A percentile compares a stretch with the other conserved stretches of the same genome.
These are phyloP conservation scores for Populus hybrid DNA, from an alignment of 441 rosid genomes.

Conservation along the genomic window DNA sequence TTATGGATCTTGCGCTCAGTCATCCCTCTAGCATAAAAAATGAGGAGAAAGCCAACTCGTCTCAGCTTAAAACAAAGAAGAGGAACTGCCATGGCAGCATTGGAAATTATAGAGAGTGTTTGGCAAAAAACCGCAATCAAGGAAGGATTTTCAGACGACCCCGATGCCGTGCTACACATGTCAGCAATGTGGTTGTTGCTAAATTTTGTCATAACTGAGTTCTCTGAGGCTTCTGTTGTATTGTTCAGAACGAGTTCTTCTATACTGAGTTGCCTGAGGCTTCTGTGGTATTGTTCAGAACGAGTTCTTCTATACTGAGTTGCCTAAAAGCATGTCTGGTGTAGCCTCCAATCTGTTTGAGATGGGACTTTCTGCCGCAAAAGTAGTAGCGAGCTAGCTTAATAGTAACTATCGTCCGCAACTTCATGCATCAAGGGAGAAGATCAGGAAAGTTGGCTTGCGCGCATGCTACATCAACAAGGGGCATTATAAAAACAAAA, in stretches of 20 bases:
- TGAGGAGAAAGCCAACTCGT: slow-evolving; percentile 28
- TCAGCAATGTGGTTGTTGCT: slow-evolving; percentile 62
- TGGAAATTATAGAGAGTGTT: slow-evolving; percentile 37
- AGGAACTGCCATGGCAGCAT: slow-evolving; percentile 42
- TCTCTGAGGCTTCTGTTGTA: slow-evolving; percentile 34
- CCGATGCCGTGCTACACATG: slow-evolving; percentile 22
- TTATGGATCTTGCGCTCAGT: slow-evolving; percentile 27
- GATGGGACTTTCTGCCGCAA: slow-evolving; percentile 27
- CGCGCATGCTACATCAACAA: slow-evolving; percentile 29
- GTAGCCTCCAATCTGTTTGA: slow-evolving; percentile 37
- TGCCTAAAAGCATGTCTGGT: slow-evolving; percentile 57
- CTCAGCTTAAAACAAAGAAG: slow-evolving; percentile 42
- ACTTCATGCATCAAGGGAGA: slow-evolving; percentile 17
- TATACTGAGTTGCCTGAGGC: slow-evolving; percentile 55
- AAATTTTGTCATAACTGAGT: slow-evolving; percentile 30
- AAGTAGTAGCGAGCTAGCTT: slow-evolving; percentile 35
- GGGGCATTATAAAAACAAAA: slow-evolving; percentile 49
- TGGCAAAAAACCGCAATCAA: slow-evolving; percentile 22
- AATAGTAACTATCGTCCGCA: slow-evolving; percentile 29
- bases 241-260: slow-evolving; percentile 50
- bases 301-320: slow-evolving; percentile 50
- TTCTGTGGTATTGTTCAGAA: slow-evolving; percentile 33
- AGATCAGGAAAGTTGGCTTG: slow-evolving; percentile 38
- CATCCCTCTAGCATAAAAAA: slow-evolving; percentile 34
- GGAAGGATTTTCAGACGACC: slow-evolving; percentile 31